Evolutionary conservation across 1,139 yeast genomes (phyloP).

Genomic region (Suhomyces yuchorum): DNA sequence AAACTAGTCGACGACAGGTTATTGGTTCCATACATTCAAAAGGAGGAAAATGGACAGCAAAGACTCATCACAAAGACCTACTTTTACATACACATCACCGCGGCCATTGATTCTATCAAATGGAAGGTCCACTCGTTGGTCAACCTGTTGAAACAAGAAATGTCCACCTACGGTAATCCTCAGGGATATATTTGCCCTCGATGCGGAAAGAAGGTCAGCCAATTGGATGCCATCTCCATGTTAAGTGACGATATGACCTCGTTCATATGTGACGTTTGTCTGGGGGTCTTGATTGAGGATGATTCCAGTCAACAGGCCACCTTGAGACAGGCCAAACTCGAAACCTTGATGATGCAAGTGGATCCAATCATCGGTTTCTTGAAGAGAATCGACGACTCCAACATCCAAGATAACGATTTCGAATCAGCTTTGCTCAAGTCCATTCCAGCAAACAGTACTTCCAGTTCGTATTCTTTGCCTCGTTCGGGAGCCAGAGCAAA

Average conservation of each 20-base stretch:
- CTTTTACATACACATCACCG: constrained; percentile 85
- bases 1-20: constrained; percentile 82
- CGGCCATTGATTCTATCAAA: constrained; percentile 92
- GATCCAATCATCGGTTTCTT: constrained; percentile 84
- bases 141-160: constrained; percentile 73
- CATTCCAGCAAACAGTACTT: constrained; percentile 78
- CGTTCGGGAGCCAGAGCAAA: constrained; percentile 32
- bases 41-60: constrained; percentile 73
- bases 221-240: constrained; percentile 83
- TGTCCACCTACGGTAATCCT: constrained; percentile 81
- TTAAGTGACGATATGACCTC: constrained; percentile 77
- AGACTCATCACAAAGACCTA: constrained; percentile 75
- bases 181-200: constrained; percentile 92
- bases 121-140: constrained; percentile 95
- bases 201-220: constrained; percentile 78
- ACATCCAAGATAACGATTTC: constrained; percentile 85
- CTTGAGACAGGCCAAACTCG: constrained; percentile 79
- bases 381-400: constrained; percentile 82
- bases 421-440: constrained; percentile 77
- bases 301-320: constrained; percentile 84
- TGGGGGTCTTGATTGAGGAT: constrained; percentile 76
- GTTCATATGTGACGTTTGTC: constrained; percentile 85
- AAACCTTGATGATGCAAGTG: constrained; percentile 82
- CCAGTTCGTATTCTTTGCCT: constrained; percentile 59
- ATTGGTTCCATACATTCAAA: constrained; percentile 66